Conservation (phyloP, 805 yeast genomes). For the Torulaspora quercuum region DNA sequence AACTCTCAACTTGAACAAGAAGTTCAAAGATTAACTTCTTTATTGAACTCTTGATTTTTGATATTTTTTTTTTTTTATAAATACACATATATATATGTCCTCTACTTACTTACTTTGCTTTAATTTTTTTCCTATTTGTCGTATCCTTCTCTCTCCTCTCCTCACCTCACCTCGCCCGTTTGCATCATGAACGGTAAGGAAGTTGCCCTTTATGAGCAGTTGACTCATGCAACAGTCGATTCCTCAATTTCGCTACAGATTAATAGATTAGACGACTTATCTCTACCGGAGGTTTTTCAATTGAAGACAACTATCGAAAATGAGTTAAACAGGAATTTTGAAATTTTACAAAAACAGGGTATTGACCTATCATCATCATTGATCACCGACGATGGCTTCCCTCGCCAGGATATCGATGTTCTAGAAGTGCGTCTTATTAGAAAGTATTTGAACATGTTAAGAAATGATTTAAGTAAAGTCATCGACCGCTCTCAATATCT, state of each 20-base stretch:
- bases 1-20: slow-evolving; percentile 63
- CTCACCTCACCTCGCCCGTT: too few species aligned
- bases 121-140: too few species aligned
- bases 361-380: slow-evolving; percentile 64
- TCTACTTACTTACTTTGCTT: too few species aligned
- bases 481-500: slow-evolving; percentile 46
- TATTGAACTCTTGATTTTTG: slow-evolving; percentile 32
- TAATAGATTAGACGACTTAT: slow-evolving; percentile 7
- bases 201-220: slow-evolving; percentile 2
- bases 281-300: slow-evolving; percentile 27
- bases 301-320: slow-evolving; percentile 42
- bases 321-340: slow-evolving; percentile 42
- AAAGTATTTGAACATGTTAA: slow-evolving; percentile 58
- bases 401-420: slow-evolving; percentile 79
- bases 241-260: slow-evolving; percentile 12
- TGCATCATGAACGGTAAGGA: neutral
- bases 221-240: slow-evolving; percentile 15
- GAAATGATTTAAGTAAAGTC: slow-evolving; percentile 63
- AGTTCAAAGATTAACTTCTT: slow-evolving; percentile 53
- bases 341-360: slow-evolving; percentile 43
- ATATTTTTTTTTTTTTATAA: slow-evolving; percentile 3
- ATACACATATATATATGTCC: too few species aligned
- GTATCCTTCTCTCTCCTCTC: neutral
- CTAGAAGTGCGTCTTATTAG: slow-evolving; percentile 61
- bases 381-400: slow-evolving; percentile 74